Percentiles rank a stretch among this genome's conserved stretches.
Evolutionary conservation across 768 basidiomycete species (phyloP).

Genomic region (Suillus clintonianus): DNA sequence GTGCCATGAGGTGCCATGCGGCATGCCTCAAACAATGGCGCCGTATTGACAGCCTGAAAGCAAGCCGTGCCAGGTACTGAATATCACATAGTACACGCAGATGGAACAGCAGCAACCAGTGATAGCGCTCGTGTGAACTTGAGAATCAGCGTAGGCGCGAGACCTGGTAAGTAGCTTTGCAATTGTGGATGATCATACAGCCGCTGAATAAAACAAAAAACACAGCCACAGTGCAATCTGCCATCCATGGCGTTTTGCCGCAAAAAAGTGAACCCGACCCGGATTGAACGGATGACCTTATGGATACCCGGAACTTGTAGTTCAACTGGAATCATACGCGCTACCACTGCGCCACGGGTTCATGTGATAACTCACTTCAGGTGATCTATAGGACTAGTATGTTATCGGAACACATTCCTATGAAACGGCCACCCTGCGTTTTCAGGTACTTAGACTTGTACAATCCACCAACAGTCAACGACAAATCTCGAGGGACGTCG

Average conservation of each 20-base stretch:
- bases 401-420: not conserved
- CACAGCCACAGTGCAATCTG: too few relatives aligned
- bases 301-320: slow-evolving; percentile 25
- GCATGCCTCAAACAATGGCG: not conserved
- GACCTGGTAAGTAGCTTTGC: too few relatives aligned
- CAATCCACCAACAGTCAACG: not conserved
- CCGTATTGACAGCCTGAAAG: not conserved
- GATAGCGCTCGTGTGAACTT: too few relatives aligned
- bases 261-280: slow-evolving; percentile 26
- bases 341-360: slow-evolving; percentile 27
- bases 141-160: not conserved
- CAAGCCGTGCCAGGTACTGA: not conserved
- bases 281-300: slow-evolving; percentile 52
- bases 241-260: too few relatives aligned
- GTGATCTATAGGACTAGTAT: not conserved
- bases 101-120: not conserved
- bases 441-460: too few relatives aligned
- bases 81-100: not conserved
- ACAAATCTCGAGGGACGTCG: not conserved
- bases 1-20: too few relatives aligned
- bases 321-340: slow-evolving; percentile 35
- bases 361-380: not conserved
- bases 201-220: too few relatives aligned
- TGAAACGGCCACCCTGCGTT: not conserved
- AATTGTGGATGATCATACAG: too few relatives aligned